Evolutionary conservation across 352 stramenopile genomes (phyloP), one percentile per base, ranked within the genome.

Genomic region (Pythium insidiosum): DNA sequence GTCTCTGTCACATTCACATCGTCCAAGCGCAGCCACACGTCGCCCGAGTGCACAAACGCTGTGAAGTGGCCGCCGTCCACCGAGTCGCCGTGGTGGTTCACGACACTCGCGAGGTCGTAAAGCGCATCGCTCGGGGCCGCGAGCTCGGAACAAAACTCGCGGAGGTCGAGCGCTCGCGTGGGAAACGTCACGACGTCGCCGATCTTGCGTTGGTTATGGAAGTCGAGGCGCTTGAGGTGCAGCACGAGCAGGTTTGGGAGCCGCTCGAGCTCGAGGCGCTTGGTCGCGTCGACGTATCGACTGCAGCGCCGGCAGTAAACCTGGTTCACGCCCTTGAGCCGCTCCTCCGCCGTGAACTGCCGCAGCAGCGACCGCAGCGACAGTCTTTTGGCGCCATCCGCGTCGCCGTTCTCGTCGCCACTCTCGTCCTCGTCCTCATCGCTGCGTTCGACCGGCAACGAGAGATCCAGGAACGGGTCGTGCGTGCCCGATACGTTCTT

Each of bases 1-100:
- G 77, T 72, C 2, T 45, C 29, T 13, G 62, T 58, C 15, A 85
- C 68, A 16, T 67, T 47, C 4, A 61, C 53, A 24, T 88, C 75
- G 38, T 88, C 75, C 19, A 83, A 77, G 11, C 81, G 61, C 21
- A 81, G 61, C 75, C 73, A 88, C 18, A 48, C 29, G 34, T 31
- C 15, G 44, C 16, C 46, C 16, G 50, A 50, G 40, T 65, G 53
- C 10, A 73, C 60, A 38, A 69, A 85, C 5, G 71, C 63, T 0
- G 78, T 88, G 47, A 88, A 91, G 35, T 91, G 78, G 0, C 78
- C 78, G 4, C 75, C 73, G 18, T 84, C 67, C 4, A 86, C 66
- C 5, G 58, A 72, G 35, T 83, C 69, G 3, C 78, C 75, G 41
- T 88, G 75, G 53, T 91, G 75, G 33, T 71, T 82, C 3, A 86